These are phyloP conservation scores for Mycena vulgaris DNA, from an alignment of 768 basidiomycete genomes.

Conservation along the genomic window DNA sequence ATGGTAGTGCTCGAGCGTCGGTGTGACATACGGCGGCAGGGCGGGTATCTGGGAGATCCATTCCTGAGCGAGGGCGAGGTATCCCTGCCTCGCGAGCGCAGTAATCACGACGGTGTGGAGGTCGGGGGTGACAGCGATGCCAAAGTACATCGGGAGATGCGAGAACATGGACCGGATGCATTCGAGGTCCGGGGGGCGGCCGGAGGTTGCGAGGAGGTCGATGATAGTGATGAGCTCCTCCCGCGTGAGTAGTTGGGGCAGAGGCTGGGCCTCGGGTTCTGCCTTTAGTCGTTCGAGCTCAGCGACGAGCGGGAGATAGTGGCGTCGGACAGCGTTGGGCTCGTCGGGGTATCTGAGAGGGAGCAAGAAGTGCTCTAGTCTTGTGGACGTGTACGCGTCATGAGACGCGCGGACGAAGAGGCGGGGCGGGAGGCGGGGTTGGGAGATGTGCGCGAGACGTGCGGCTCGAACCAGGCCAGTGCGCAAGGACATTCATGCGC, in stretches of 20 bases:
- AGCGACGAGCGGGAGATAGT: conserved; percentile 53
- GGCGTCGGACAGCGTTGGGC: conserved; percentile 52
- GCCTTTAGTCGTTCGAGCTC: conserved; percentile 42
- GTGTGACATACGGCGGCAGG: conserved; percentile 61
- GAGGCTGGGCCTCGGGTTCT: conserved; percentile 42
- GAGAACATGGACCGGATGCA: conserved; percentile 67
- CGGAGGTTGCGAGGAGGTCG: conserved; percentile 65
- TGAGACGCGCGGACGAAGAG: conserved; percentile 40
- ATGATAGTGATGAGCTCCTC: conserved; percentile 58
- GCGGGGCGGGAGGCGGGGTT: conserved; percentile 19
- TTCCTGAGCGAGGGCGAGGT: conserved; percentile 58
- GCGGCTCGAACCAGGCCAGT: conserved; percentile 58
- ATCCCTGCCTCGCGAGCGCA: conserved; percentile 62
- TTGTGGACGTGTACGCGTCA: conserved; percentile 37
- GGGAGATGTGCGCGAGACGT: conserved; percentile 36
- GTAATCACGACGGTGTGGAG: conserved; percentile 66
- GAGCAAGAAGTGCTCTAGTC: conserved; percentile 29
- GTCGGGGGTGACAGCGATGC: conserved; percentile 60
- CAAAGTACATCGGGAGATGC: conserved; percentile 65
- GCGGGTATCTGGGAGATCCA: conserved; percentile 71
- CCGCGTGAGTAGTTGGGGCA: conserved; percentile 46
- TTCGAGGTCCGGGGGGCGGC: conserved; percentile 66
- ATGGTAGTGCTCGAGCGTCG: conserved; percentile 70
- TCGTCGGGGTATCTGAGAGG: conserved; percentile 45
- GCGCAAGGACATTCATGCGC: conserved; percentile 78